A percentile compares a stretch with the other conserved stretches of the same genome.
Evolutionary conservation across 495 filamentous ascomycete genomes (phyloP).

Genomic region (Penicillium macrosclerotiorum): DNA sequence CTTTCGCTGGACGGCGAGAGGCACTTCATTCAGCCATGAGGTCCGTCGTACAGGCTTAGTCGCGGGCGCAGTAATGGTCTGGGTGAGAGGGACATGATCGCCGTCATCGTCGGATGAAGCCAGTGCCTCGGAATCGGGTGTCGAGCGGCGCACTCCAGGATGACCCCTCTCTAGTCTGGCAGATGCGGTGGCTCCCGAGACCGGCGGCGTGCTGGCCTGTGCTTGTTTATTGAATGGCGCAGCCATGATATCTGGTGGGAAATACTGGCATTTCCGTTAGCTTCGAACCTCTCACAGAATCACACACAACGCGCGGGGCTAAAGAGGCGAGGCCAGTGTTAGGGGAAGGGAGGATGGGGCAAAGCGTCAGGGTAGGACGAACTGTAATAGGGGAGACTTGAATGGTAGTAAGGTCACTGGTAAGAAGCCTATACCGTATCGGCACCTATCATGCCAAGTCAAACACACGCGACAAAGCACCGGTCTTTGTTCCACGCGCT

Average conservation of each 20-base stretch:
- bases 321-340: background rate
- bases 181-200: conserved; percentile 44
- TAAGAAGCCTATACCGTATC: conserved; percentile 6
- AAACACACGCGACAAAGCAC: conserved; percentile 18
- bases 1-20: conserved; percentile 44
- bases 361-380: background rate
- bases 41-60: conserved; percentile 48
- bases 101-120: conserved; percentile 90
- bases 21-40: conserved; percentile 56
- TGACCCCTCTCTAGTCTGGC: conserved; percentile 72
- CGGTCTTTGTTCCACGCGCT: conserved; percentile 21
- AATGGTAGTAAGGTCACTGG: background rate
- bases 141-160: conserved; percentile 66
- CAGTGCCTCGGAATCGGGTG: conserved; percentile 88
- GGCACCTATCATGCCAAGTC: background rate
- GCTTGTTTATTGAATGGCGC: conserved; percentile 31
- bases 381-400: conserved; percentile 10
- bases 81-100: conserved; percentile 44
- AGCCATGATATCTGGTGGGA: conserved; percentile 31
- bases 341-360: background rate
- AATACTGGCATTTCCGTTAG: background rate
- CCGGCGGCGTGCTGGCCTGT: conserved; percentile 26
- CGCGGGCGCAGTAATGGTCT: conserved; percentile 33
- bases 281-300: no score
- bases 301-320: background rate